Conservation (phyloP, 768 basidiomycete genomes). For the Tephrocybe sp. region DNA sequence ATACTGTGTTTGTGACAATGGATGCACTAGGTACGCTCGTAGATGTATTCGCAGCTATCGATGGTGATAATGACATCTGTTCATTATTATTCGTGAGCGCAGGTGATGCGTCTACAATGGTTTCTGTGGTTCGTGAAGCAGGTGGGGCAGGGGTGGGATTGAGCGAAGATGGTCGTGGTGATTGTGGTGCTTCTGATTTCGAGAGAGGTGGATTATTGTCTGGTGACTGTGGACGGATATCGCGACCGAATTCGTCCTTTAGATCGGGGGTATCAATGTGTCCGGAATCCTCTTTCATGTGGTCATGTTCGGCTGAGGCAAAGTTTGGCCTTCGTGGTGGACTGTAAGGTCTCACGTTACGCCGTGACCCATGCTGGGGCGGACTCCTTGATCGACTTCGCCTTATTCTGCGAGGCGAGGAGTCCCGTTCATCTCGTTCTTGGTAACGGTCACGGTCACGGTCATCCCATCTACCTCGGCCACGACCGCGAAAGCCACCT, state of each 20-base stretch:
- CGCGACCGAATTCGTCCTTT: slow-evolving; percentile 87
- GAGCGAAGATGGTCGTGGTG: slow-evolving; percentile 19
- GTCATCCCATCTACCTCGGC: slow-evolving; percentile 55
- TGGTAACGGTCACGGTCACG: slow-evolving; percentile 53
- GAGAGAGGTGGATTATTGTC: slow-evolving; percentile 26
- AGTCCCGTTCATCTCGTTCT: slow-evolving; percentile 41
- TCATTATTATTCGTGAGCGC: slow-evolving; percentile 44
- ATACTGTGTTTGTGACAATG: slow-evolving; percentile 31
- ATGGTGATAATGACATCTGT: slow-evolving; percentile 38
- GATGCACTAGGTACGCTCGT: slow-evolving; percentile 43
- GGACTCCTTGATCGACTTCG: slow-evolving; percentile 78
- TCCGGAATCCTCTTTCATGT: slow-evolving; percentile 20
- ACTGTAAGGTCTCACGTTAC: slow-evolving; percentile 55
- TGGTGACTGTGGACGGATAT: slow-evolving; percentile 61
- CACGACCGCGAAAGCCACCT: slow-evolving; percentile 56
- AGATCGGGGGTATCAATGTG: slow-evolving; percentile 32
- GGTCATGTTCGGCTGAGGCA: slow-evolving; percentile 21
- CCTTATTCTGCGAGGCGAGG: slow-evolving; percentile 39
- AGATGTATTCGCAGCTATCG: slow-evolving; percentile 60
- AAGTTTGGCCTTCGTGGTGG: slow-evolving; percentile 50
- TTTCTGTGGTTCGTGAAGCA: slow-evolving; percentile 19
- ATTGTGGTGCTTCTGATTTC: slow-evolving; percentile 17
- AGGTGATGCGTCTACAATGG: slow-evolving; percentile 40
- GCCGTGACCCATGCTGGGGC: slow-evolving; percentile 48
- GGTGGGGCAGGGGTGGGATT: slow-evolving; percentile 9